phyloP scores from a whole-genome alignment of 2,329 filamentous ascomycete species.

The Colletotrichum ledebouriae region DNA sequence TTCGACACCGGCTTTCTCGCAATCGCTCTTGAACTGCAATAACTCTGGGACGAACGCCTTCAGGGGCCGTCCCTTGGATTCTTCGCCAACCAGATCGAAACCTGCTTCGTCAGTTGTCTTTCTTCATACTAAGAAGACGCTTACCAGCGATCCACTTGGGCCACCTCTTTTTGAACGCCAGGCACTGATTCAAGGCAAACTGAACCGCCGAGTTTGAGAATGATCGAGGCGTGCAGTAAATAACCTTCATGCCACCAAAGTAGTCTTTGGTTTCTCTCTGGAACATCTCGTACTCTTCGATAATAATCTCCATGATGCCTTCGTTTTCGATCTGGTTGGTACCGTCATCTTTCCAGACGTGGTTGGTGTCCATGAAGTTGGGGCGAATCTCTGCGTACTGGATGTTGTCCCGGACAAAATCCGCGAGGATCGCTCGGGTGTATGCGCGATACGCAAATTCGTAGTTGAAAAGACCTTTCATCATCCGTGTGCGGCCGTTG shows the following conservation, averaged over 20 bases:
- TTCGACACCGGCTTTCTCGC: conserved; percentile 60
- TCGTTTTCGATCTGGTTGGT: conserved; percentile 63
- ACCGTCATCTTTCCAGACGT: conserved; percentile 71
- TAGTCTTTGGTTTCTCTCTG: conserved; percentile 53
- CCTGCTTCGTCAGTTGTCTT: conserved; percentile 55
- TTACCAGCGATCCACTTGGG: conserved; percentile 74
- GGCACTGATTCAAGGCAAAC: conserved; percentile 70
- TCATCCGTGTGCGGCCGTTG: conserved; percentile 77
- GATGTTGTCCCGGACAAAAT: conserved; percentile 74
- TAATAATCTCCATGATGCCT: conserved; percentile 72
- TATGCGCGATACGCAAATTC: conserved; percentile 73
- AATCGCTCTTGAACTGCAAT: conserved; percentile 67
- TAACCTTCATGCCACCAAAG: conserved; percentile 77
- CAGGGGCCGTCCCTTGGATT: conserved; percentile 71
- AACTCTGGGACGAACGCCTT: conserved; percentile 68
- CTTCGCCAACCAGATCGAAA: conserved; percentile 79
- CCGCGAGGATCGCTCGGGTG: conserved; percentile 69
- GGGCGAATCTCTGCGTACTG: conserved; percentile 80
- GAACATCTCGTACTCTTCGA: conserved; percentile 66
- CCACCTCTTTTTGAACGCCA: conserved; percentile 69
- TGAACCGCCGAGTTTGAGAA: conserved; percentile 64
- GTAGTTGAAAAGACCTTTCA: conserved; percentile 80
- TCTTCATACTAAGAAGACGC: conserved; percentile 37
- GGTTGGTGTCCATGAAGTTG: conserved; percentile 75
- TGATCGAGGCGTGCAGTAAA: conserved; percentile 77